Evolutionary conservation across 768 basidiomycete species (phyloP), one percentile per base, ranked within the genome.

Genomic region (Leucosporidium creatinivorum): DNA sequence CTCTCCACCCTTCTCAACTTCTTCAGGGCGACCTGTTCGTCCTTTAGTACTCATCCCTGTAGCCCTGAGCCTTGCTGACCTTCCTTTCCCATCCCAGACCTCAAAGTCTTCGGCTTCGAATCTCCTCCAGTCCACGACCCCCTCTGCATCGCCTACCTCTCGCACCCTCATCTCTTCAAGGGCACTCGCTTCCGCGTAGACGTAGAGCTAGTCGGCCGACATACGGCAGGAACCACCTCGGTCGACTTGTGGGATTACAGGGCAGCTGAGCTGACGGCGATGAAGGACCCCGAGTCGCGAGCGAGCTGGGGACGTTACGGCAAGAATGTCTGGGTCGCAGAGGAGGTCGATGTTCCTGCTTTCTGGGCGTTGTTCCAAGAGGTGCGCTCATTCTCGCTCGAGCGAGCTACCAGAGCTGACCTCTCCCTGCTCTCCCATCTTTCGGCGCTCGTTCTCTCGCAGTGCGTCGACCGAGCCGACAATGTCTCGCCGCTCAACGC

Each of bases 111-210:
- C 70, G 85, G 85, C n/a, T 93, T 93, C 76, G 82, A 88, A 44
- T 91, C 90, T 0, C 92, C 92, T 9, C 92, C 92, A 3, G 80
- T 93, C 3, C 92, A 94, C 69, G 92, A 93, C 73, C 85, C 89
- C 0, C 81, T 93, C 47, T 89, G 91, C 0, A 80, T 93, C 56
- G 87, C 85, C 15, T 93, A 89, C 68, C 80, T 91, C 47, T 83
- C 85, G 1, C 77, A 78, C n/a, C 89, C 89, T 0, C 81, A 85
- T 7, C 72, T 91, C 1, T 91, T 92, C 77, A 76, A 76, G 28
- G 79, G 79, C 44, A 83, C 76, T 58, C 81, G 91, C n/a, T 85
- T 86, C 75, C 82, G 87, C 55, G 90, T 93, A 0, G 91, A 93
- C 69, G 83, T 89, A 4, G 91, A 93, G 72, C 81, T 88, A 23